Conservation (phyloP, 1,284 basidiomycete species). For the Cystobasidium pallidum region DNA sequence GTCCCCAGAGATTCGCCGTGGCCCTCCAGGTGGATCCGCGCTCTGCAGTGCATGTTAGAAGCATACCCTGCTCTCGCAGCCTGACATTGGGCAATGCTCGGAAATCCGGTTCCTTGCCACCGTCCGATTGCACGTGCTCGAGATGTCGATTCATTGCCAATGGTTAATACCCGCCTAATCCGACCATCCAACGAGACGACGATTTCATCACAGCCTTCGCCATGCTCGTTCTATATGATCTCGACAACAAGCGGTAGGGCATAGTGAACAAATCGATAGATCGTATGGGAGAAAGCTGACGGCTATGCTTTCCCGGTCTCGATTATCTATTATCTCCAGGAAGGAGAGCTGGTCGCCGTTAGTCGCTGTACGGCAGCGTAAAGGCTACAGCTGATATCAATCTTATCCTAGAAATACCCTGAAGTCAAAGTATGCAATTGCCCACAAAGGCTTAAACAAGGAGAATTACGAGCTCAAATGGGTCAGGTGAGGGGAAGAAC, state of each 20-base stretch:
- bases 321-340: conserved; percentile 5
- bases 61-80: no score
- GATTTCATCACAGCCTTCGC: neutral
- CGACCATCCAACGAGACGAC: neutral
- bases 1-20: no score
- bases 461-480: conserved; percentile 32
- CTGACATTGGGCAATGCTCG: neutral
- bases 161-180: neutral
- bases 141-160: neutral
- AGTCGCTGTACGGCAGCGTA: neutral
- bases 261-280: neutral
- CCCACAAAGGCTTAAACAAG: conserved; percentile 23
- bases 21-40: no score
- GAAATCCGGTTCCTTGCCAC: neutral
- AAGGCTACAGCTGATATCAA: neutral
- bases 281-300: neutral
- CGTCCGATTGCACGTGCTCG: neutral
- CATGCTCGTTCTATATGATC: conserved; percentile 28
- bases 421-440: conserved; percentile 21
- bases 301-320: neutral
- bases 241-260: conserved; percentile 21
- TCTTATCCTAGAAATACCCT: conserved; percentile 12
- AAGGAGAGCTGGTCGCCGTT: conserved; percentile 35
- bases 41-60: no score
- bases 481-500: conserved; percentile 26